phyloP scores from a whole-genome alignment of 2,329 filamentous ascomycete genomes.

The Gyromitra esculenta region DNA sequence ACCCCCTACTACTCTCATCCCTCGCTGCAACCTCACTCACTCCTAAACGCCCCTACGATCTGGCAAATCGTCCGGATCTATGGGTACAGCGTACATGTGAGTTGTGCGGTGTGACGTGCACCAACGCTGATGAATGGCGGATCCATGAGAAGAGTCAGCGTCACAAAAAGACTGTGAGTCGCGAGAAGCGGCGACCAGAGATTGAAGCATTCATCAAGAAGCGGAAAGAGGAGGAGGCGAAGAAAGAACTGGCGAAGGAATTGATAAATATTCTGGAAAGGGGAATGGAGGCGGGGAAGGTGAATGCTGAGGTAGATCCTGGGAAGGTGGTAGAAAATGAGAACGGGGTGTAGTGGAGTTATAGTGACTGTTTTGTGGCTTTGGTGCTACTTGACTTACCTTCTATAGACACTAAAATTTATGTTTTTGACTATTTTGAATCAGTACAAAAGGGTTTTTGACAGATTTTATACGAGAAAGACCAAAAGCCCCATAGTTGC shows the following conservation, averaged over 20 bases:
- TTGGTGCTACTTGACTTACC: too few relatives aligned
- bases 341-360: not conserved
- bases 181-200: conserved; percentile 66
- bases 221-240: conserved; percentile 30
- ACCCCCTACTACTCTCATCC: conserved; percentile 68
- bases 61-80: conserved; percentile 62
- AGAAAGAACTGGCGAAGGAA: not conserved
- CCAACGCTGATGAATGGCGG: conserved; percentile 69
- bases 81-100: conserved; percentile 73
- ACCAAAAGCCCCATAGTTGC: not conserved
- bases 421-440: too few relatives aligned
- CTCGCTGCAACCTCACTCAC: conserved; percentile 68
- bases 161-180: conserved; percentile 70
- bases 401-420: too few relatives aligned
- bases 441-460: too few relatives aligned
- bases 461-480: too few relatives aligned
- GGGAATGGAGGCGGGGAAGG: not conserved
- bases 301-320: not conserved
- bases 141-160: conserved; percentile 67
- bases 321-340: not conserved
- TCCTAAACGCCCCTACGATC: conserved; percentile 66
- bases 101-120: conserved; percentile 70
- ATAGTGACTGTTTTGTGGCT: not conserved
- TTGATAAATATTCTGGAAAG: conserved; percentile 16
- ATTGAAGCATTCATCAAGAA: conserved; percentile 58